Base-by-base conservation (phyloP, 2,329 filamentous ascomycete genomes). In the Exserohilum rostratum region DNA sequence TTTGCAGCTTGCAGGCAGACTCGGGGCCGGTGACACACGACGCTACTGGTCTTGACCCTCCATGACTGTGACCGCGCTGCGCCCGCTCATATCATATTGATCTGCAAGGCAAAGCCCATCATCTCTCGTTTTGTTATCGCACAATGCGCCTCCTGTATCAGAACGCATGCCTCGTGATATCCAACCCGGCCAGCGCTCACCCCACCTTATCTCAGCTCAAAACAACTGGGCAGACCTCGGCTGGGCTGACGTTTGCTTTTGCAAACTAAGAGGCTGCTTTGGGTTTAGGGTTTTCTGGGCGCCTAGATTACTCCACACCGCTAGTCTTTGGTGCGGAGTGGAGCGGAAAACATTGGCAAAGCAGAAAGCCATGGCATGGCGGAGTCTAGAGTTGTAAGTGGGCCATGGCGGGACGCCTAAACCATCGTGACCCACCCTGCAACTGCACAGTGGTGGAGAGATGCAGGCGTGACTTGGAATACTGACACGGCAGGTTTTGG, bases 231-330 rank as follows among this genome's bases (percentile, higher is more conserved):
- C 53, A 44, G 40, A 15, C 34, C 37, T 49, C 47, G 52, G 53
- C 66, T 69, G 47, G 66, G 65, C 66, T 67, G 65, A 68, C 61
- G 66, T 57, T 29, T 35, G 17, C 42, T 35, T n/a, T 13, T 29
- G 12, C 17, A 25, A 9, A 12, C 29, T 31, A 46, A 27, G 20
- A 27, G n/a, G 30, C 22, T 43, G 35, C 29, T 43, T 51, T 17
- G 11, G 5, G 18, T 22, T 22, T 59, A 56, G 58, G 29, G 45
- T 39, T 17, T 7, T 12, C 57, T 61, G 46, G 46, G 59, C 61
- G 64, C 61, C 62, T 31, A 63, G 61, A 17, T 5, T 15, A 27
- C 13, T 25, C 31, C 46, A 44, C 46, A 7, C 10, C 11, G 11
- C 53, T 53, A 53, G 57, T 31, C 64, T 66, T n/a, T 60, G 61